Evolutionary conservation across 306 rosid genomes (phyloP), one percentile per base, ranked within the genome.

Genomic region (Hippophae gyantsensis): DNA sequence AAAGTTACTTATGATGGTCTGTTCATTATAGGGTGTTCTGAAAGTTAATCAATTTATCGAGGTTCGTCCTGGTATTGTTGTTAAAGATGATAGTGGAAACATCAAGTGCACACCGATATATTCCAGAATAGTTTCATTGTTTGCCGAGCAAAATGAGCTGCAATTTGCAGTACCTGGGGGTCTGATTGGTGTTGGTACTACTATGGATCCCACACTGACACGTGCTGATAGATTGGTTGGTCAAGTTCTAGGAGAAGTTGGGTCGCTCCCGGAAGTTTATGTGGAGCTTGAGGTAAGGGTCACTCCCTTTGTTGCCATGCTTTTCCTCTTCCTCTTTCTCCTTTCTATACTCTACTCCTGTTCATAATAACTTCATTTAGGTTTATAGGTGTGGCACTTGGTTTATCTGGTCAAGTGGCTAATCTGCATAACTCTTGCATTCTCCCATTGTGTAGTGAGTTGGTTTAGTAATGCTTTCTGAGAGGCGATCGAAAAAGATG

Each of bases 221-320:
- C 99, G 96, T 71, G 99, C 95, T 27, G 99, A 92, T 75, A 80
- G 95, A 69, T 80, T 92, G 85, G 96, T 88, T 9, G 99, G 99
- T 51, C 96, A 92, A 74, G 95, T 92, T 76, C 89, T 92, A 0
- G 99, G 99, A 40, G 99, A 85, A 76, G 99, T 92, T 58, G 99
- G 99, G 56, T 87, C 96, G 13, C 88, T 88, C 13, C 96, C 96
- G 3, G 99, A 92, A 72, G 82, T 88, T 58, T 92, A 60, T 52
- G 88, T 83, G 43, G 96, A 92, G 73, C 88, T 92, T 61, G 99
- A 92, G 99, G 96, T 85, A 69, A 63, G 77, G 63, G 32, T 2
- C 57, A 25, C 5, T 4, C 4, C 23, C 23, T 18, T 32, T 32
- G 3, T 32, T 32, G 38, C 38, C 38, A 32, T 18, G 23, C 23